Evolutionary conservation across 2,329 filamentous ascomycete genomes (phyloP).

Genomic region (Fusarium multiceps): DNA sequence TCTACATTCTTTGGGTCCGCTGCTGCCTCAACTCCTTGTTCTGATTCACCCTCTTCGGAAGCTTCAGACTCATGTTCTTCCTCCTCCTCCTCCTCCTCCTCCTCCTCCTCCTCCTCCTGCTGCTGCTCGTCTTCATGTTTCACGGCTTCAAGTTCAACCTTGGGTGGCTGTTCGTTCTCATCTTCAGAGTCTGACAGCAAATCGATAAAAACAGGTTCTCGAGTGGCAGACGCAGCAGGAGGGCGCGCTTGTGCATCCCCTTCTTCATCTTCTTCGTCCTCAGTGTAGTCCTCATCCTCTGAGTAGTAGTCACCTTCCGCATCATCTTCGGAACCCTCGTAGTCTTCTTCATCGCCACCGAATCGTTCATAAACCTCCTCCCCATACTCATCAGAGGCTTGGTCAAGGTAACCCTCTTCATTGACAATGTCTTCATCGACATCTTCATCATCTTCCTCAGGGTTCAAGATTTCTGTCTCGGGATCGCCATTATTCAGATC

Average conservation of each 20-base stretch:
- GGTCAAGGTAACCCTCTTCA: slow-evolving; percentile 33
- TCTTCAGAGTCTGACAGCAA: slow-evolving; percentile 61
- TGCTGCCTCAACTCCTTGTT: neutral
- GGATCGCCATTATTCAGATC: slow-evolving; percentile 45
- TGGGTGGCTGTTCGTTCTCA: slow-evolving; percentile 49
- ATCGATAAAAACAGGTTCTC: slow-evolving; percentile 58
- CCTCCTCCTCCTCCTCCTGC: neutral
- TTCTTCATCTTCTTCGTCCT: slow-evolving; percentile 38
- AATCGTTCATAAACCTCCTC: slow-evolving; percentile 44
- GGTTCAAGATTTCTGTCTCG: slow-evolving; percentile 39
- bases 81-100: neutral
- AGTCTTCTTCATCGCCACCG: slow-evolving; percentile 30
- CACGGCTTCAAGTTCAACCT: neutral
- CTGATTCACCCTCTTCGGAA: neutral
- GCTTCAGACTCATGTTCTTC: neutral
- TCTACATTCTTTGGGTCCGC: neutral
- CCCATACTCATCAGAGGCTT: slow-evolving; percentile 31
- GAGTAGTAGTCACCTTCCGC: slow-evolving; percentile 45
- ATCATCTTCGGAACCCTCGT: slow-evolving; percentile 48
- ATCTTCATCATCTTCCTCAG: slow-evolving; percentile 34
- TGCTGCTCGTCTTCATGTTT: neutral
- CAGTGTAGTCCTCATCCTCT: slow-evolving; percentile 45
- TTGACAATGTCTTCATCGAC: slow-evolving; percentile 47
- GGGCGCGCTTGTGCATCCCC: slow-evolving; percentile 32
- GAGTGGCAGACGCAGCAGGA: slow-evolving; percentile 33